phyloP scores from a whole-genome alignment of 2,329 filamentous ascomycete species.

The Xylariomycetidae sp. region DNA sequence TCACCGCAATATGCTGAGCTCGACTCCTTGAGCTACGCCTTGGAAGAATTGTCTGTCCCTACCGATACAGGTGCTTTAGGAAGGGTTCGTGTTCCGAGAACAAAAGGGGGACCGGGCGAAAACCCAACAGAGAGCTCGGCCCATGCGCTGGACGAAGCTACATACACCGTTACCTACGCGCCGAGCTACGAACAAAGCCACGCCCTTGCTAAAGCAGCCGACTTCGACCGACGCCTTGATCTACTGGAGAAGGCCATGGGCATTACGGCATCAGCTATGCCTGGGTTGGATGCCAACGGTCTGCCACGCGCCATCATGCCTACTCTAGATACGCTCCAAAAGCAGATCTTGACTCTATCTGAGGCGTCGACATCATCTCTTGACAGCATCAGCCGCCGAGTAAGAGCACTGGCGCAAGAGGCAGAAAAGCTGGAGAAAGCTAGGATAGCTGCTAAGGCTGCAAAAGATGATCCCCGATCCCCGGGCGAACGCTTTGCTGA shows the following conservation, averaged over 20 bases:
- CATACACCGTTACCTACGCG: slow-evolving; percentile 62
- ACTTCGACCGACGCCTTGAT: slow-evolving; percentile 79
- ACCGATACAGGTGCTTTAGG: slow-evolving; percentile 21
- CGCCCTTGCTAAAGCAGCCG: slow-evolving; percentile 73
- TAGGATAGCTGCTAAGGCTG: slow-evolving; percentile 55
- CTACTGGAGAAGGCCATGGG: slow-evolving; percentile 79
- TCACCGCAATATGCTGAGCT: slow-evolving; percentile 52
- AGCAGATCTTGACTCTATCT: slow-evolving; percentile 71
- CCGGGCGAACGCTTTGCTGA: slow-evolving; percentile 38
- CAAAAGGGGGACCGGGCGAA: slow-evolving; percentile 19
- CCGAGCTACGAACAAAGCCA: slow-evolving; percentile 63
- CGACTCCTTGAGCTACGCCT: slow-evolving; percentile 63
- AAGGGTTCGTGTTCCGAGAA: slow-evolving; percentile 15
- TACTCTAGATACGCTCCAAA: slow-evolving; percentile 74
- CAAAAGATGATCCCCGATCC: slow-evolving; percentile 54
- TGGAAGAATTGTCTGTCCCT: slow-evolving; percentile 58
- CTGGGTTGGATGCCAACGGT: slow-evolving; percentile 54
- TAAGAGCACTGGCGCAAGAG: slow-evolving; percentile 66
- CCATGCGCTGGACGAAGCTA: slow-evolving; percentile 34
- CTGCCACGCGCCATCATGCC: slow-evolving; percentile 70
- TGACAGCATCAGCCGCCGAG: slow-evolving; percentile 65
- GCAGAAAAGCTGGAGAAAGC: slow-evolving; percentile 67
- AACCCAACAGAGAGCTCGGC: slow-evolving; percentile 11
- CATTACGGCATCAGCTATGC: slow-evolving; percentile 63
- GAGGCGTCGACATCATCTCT: slow-evolving; percentile 68